A percentile compares a stretch with the other conserved stretches of the same genome.
These are phyloP conservation scores for Tuber borchii DNA, from an alignment of 495 filamentous ascomycete genomes.

Conservation along the genomic window DNA sequence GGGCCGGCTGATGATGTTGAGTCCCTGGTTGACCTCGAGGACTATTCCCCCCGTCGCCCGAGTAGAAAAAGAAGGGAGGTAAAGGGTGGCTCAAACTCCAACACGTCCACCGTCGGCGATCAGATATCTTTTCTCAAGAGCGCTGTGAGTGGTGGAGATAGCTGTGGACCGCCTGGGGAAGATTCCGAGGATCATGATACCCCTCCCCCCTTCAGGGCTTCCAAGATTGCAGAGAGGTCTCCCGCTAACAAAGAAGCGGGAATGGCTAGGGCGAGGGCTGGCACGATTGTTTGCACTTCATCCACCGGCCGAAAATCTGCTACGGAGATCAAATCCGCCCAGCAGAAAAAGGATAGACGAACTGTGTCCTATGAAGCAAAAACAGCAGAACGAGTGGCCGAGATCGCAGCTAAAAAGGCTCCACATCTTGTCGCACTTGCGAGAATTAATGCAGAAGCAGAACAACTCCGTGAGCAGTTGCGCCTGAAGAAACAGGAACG, in stretches of 20 bases:
- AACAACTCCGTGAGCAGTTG: background rate
- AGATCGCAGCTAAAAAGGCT: background rate
- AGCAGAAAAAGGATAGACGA: background rate
- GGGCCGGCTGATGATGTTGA: background rate
- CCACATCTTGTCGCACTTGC: conserved; percentile 1
- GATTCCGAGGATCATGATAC: background rate
- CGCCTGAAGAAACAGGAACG: conserved; percentile 1
- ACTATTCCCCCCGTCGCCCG: background rate
- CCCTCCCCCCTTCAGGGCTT: background rate
- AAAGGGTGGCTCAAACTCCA: background rate
- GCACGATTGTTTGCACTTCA: background rate
- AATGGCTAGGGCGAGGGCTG: background rate
- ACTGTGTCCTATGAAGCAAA: background rate
- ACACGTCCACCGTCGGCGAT: background rate
- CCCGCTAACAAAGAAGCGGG: background rate
- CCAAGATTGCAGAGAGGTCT: background rate
- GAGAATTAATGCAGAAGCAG: background rate
- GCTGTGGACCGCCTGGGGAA: background rate
- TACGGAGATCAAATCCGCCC: background rate
- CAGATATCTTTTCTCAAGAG: background rate
- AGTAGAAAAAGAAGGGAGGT: background rate
- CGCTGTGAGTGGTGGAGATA: background rate
- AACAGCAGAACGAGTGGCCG: background rate
- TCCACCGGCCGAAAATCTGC: background rate
- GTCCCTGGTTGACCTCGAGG: background rate